Base-by-base conservation (phyloP, 345 rosid genomes). In the Camelina neglecta region DNA sequence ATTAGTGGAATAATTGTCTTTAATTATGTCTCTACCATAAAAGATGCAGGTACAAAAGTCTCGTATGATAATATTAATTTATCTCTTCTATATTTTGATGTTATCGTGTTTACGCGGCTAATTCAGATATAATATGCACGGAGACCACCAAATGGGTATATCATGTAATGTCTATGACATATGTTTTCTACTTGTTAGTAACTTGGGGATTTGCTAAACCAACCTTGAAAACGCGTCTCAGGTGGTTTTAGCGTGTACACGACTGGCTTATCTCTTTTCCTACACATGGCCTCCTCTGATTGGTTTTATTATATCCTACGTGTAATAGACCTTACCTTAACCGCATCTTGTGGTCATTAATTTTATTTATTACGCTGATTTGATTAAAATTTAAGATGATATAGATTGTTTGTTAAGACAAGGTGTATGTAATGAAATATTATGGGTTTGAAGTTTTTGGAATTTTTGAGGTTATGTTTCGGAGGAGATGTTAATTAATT, bases 171-270 rank as follows among this genome's bases (percentile, higher is more conserved):
- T 29, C 31, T 29, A 29, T 29, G 31, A 29, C 31, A 29, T 29
- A 29, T 29, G 31, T 29, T 29, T 29, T 29, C 0, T 26, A 24
- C 26, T 24, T 24, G 26, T 26, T 26, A 35, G 7, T 38, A 15
- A 12, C 48, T 42, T 13, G 65, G 15, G 16, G 29, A 24, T 61
- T 31, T 31, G 11, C 4, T 31, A 20, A 33, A 31, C 64, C 56
- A 62, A 49, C 42, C 54, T 8, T 26, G 48, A 61, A 61, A 69
- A 61, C 75, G 79, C 65, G 75, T 76, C 29, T 75, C 69, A 75
- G 79, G 69, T 75, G 69, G 38, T 31, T 68, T 75, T 39, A 38
- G 67, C 45, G 67, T 58, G 42, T 41, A 75, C 65, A 67, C 53
- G 39, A 65, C 21, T 4, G 29, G 65, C 68, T 60, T 8, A 68